Evolutionary conservation across 345 rosid species (phyloP).

Genomic region (Bruguiera sexangula): DNA sequence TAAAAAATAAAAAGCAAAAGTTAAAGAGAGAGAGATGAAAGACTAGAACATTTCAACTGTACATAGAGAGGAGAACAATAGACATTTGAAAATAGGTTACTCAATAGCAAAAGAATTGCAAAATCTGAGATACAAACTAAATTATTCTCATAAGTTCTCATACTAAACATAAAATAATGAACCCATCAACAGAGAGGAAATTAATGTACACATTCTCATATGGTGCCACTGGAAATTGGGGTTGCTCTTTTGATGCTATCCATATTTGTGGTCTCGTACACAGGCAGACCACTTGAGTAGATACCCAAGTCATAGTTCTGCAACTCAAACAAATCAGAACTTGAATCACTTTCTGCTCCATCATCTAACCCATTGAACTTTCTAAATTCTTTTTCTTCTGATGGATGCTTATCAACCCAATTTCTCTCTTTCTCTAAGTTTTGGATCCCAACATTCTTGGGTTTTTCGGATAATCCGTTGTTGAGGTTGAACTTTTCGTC

Average conservation of each 20-base stretch:
- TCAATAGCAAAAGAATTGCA: background rate
- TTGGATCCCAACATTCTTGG: background rate
- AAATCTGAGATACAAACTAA: background rate
- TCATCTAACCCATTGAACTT: conserved; percentile 44
- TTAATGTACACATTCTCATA: conserved; percentile 12
- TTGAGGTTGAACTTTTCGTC: conserved; percentile 7
- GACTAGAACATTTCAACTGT: conserved; percentile 17
- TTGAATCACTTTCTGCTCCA: conserved; percentile 85
- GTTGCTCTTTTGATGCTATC: conserved; percentile 66
- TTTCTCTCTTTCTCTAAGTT: conserved; percentile 26
- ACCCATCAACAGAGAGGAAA: conserved; percentile 5
- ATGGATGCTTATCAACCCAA: conserved; percentile 21
- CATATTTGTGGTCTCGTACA: conserved; percentile 80
- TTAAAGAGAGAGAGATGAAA: background rate
- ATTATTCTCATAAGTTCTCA: conserved; percentile 12
- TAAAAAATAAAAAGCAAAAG: background rate
- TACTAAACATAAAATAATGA: conserved; percentile 8
- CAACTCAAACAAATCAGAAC: conserved; percentile 93
- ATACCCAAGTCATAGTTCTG: conserved; percentile 67
- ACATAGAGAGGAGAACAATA: conserved; percentile 1
- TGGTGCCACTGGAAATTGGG: conserved; percentile 48
- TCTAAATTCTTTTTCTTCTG: conserved; percentile 26
- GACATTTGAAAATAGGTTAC: background rate
- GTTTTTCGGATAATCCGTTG: conserved; percentile 9
- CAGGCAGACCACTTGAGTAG: conserved; percentile 71